phyloP scores from a whole-genome alignment of 2,329 filamentous ascomycete genomes.

The Botrytis fabae region DNA sequence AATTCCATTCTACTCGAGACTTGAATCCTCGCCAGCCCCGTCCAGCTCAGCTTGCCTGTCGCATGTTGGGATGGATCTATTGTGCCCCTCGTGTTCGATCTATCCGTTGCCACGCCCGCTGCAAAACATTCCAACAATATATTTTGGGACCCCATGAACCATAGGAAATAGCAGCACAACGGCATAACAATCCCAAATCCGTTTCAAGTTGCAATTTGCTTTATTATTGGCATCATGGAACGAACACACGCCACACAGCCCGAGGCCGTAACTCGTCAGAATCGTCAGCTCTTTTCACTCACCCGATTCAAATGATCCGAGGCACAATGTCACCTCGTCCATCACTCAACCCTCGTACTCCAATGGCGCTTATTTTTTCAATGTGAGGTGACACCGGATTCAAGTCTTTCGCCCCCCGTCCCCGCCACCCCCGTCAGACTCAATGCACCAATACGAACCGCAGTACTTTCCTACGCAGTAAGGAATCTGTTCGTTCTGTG shows the following conservation, averaged over 20 bases:
- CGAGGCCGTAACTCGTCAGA: background rate
- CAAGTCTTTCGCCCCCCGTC: too few species aligned
- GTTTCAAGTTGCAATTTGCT: background rate
- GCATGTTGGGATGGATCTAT: background rate
- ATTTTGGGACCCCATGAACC: background rate
- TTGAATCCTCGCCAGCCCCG: background rate
- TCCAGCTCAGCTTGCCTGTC: background rate
- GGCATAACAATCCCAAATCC: background rate
- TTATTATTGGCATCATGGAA: background rate
- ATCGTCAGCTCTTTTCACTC: background rate
- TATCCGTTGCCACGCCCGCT: background rate
- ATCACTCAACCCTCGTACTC: background rate
- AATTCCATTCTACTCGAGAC: background rate
- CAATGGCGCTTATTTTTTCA: slow-evolving; percentile 3
- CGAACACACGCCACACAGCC: background rate
- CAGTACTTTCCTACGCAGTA: too few species aligned
- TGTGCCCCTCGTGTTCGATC: background rate
- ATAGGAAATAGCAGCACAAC: background rate
- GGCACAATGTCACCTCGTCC: background rate
- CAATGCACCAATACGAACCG: background rate
- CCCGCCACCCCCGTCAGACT: background rate
- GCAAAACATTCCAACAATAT: slow-evolving; percentile 6
- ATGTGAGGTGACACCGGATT: background rate
- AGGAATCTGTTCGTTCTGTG: background rate
- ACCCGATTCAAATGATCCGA: background rate